Percentiles rank a stretch among this genome's conserved stretches.
Conservation (phyloP, 352 stramenopile genomes). For the Phytophthora sp. region DNA sequence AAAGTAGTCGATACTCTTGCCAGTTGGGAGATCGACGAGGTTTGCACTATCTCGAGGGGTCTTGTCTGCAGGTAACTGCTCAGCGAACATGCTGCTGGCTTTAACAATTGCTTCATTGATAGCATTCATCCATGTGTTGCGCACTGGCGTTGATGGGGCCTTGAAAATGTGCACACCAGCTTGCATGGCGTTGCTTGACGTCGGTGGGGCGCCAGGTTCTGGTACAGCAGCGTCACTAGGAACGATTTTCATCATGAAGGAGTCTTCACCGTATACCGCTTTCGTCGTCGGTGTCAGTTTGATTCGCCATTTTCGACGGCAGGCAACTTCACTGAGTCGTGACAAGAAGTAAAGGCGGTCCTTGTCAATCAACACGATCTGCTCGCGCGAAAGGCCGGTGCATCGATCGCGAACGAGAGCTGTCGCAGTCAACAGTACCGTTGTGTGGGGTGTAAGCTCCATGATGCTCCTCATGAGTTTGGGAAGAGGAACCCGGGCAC, state of each 20-base stretch:
- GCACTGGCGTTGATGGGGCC: constrained; percentile 62
- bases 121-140: constrained; percentile 70
- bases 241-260: constrained; percentile 81
- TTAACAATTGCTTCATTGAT: constrained; percentile 62
- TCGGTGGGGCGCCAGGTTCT: constrained; percentile 26
- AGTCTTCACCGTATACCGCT: constrained; percentile 79
- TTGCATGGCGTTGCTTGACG: constrained; percentile 26
- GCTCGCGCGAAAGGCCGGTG: constrained; percentile 78
- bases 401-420: constrained; percentile 80
- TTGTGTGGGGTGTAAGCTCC: constrained; percentile 78
- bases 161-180: constrained; percentile 62
- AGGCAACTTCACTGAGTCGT: constrained; percentile 68
- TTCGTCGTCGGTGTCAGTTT: constrained; percentile 56
- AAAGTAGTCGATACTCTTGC: constrained; percentile 81
- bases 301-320: constrained; percentile 72
- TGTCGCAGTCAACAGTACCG: constrained; percentile 69
- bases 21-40: constrained; percentile 62
- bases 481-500: constrained; percentile 68
- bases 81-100: constrained; percentile 23
- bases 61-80: constrained; percentile 21
- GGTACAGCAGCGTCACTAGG: constrained; percentile 39
- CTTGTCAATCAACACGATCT: constrained; percentile 74
- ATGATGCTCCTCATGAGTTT: constrained; percentile 80
- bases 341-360: constrained; percentile 74
- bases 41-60: constrained; percentile 36